phyloP scores from a whole-genome alignment of 257 asterid species.

The Schizonepeta tenuifolia region DNA sequence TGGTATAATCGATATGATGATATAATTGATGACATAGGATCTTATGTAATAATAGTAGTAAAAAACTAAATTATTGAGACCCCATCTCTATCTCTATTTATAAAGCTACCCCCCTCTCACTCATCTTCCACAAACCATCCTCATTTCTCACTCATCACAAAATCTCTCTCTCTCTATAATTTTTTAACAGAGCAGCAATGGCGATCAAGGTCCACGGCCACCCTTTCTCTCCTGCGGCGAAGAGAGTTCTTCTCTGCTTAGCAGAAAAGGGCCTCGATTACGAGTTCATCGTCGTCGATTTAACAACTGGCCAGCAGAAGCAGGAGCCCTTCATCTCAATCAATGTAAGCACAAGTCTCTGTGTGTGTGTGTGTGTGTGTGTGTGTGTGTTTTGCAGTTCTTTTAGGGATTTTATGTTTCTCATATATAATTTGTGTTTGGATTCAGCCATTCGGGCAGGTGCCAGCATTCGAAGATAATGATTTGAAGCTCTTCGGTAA shows the following conservation, averaged over 20 bases:
- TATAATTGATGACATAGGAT: too few species aligned
- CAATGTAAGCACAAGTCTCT: conserved; percentile 32
- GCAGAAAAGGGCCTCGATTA: conserved; percentile 45
- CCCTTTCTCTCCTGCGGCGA: conserved; percentile 43
- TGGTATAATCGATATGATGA: too few species aligned
- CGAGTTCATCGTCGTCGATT: conserved; percentile 37
- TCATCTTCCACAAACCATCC: not conserved
- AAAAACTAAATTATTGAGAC: not conserved
- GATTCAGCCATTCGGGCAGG: conserved; percentile 59
- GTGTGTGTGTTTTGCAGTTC: not conserved
- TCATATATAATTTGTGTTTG: not conserved
- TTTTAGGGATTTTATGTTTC: not conserved
- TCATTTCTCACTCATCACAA: not conserved
- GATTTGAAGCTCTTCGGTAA: conserved; percentile 56
- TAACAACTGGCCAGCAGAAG: conserved; percentile 46
- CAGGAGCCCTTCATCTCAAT: conserved; percentile 45
- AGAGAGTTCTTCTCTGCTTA: conserved; percentile 44
- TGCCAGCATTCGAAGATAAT: conserved; percentile 52
- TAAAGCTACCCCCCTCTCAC: not conserved
- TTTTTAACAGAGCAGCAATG: conserved; percentile 30
- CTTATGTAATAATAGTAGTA: too few species aligned
- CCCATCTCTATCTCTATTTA: conserved; percentile 7
- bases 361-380: too few species aligned
- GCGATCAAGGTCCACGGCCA: conserved; percentile 49
- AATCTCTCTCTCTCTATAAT: not conserved